A percentile compares a stretch with the other conserved stretches of the same genome.
Evolutionary conservation across 805 yeast genomes (phyloP).

Genomic region (Saccharomycodes ludwigii): DNA sequence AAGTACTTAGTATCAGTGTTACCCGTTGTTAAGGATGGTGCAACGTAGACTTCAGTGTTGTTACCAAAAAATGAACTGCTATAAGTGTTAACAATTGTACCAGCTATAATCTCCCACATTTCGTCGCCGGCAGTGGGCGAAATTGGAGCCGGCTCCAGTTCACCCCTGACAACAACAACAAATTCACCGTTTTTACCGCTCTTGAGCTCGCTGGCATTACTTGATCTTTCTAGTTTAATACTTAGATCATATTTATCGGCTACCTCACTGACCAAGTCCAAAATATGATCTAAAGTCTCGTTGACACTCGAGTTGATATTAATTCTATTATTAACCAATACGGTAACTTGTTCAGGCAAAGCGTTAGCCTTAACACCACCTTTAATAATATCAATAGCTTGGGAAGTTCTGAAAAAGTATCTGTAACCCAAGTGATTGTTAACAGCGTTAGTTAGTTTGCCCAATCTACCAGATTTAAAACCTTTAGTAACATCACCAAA

Average conservation of each 20-base stretch:
- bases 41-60: slow-evolving; percentile 5
- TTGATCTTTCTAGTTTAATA: slow-evolving; percentile 25
- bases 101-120: slow-evolving; percentile 45
- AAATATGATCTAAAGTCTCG: slow-evolving; percentile 26
- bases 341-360: slow-evolving; percentile 41
- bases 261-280: slow-evolving; percentile 23
- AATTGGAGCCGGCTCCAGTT: slow-evolving; percentile 39
- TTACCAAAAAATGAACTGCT: slow-evolving; percentile 3
- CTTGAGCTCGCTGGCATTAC: slow-evolving; percentile 15
- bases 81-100: slow-evolving; percentile 24
- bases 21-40: slow-evolving; percentile 8
- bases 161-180: slow-evolving; percentile 18
- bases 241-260: slow-evolving; percentile 37
- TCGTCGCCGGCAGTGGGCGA: slow-evolving; percentile 32
- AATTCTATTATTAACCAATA: slow-evolving; percentile 44
- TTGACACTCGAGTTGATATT: slow-evolving; percentile 34
- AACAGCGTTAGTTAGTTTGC: no score
- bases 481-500: no score
- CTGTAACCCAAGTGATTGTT: slow-evolving; percentile 1
- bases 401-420: slow-evolving; percentile 6
- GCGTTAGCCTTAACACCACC: slow-evolving; percentile 63
- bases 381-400: slow-evolving; percentile 42
- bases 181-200: slow-evolving; percentile 30
- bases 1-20: slow-evolving; percentile 11
- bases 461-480: no score